These are phyloP conservation scores for Paraglomus brasilianum DNA, from an alignment of 192 early-diverging fungal species.

Conservation along the genomic window DNA sequence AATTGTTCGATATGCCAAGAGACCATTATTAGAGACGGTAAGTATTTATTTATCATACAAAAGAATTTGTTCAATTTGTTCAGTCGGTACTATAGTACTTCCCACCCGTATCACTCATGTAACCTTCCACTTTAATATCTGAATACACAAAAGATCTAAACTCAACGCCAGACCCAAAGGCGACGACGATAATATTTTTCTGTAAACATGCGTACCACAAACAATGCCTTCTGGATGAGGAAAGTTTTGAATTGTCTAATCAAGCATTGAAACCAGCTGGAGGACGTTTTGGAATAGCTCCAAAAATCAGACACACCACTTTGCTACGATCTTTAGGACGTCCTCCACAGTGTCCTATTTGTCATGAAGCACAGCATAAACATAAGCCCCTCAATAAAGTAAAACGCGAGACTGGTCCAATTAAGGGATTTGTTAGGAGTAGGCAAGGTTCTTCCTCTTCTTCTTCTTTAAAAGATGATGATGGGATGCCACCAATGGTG, in stretches of 20 bases:
- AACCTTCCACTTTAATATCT: too few species aligned
- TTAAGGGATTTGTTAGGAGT: conserved; percentile 23
- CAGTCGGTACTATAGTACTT: conserved; percentile 17
- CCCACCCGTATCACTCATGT: not conserved
- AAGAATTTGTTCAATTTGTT: not conserved
- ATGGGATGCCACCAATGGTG: conserved; percentile 33
- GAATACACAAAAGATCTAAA: too few species aligned
- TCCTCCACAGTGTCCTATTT: conserved; percentile 50
- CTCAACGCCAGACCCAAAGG: conserved; percentile 33
- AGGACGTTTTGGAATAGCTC: conserved; percentile 31
- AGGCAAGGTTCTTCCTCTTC: not conserved
- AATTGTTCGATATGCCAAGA: conserved; percentile 49
- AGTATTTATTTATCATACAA: not conserved
- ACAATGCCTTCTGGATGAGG: conserved; percentile 69
- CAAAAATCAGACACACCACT: conserved; percentile 53
- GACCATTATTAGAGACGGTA: conserved; percentile 39
- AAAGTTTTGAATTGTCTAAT: conserved; percentile 36
- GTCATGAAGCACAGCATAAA: conserved; percentile 42
- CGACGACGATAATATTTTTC: conserved; percentile 80
- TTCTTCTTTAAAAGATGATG: conserved; percentile 14
- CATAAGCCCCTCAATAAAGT: conserved; percentile 11
- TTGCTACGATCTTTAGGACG: conserved; percentile 43
- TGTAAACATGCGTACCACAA: conserved; percentile 91
- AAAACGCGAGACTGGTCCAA: not conserved
- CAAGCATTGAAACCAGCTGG: conserved; percentile 26